phyloP scores from a whole-genome alignment of 2,329 filamentous ascomycete genomes.

The Verruconis gallopava region DNA sequence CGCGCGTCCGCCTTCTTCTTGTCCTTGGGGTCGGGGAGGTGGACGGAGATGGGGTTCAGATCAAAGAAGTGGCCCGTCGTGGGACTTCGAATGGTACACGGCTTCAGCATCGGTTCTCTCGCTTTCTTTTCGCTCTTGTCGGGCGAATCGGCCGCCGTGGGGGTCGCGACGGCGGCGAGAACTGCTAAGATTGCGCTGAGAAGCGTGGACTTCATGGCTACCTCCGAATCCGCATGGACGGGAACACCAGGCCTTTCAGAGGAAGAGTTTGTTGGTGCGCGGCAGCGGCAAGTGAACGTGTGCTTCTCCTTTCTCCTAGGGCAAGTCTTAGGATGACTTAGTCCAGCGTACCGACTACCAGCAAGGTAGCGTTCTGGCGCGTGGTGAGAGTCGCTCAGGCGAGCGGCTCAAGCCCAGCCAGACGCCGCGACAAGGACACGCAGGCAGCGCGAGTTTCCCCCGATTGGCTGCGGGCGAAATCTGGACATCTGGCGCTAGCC shows the following conservation, averaged over 20 bases:
- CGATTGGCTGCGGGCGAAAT: too few species aligned
- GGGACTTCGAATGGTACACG: conserved; percentile 50
- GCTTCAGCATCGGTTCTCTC: conserved; percentile 33
- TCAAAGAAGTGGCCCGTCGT: conserved; percentile 52
- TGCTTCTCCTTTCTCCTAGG: too few species aligned
- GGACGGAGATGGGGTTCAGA: conserved; percentile 43
- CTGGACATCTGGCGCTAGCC: neutral
- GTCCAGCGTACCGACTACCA: too few species aligned
- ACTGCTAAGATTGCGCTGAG: conserved; percentile 17
- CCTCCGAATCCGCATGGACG: neutral
- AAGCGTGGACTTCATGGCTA: conserved; percentile 16
- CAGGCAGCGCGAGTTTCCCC: too few species aligned
- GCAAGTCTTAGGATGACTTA: too few species aligned
- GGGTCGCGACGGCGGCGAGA: conserved; percentile 13
- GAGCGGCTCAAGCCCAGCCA: too few species aligned
- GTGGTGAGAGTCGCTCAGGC: too few species aligned
- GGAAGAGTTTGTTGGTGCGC: too few species aligned
- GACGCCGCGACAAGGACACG: too few species aligned
- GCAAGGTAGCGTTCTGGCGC: too few species aligned
- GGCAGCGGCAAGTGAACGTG: too few species aligned
- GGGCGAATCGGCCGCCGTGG: conserved; percentile 23
- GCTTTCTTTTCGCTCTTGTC: conserved; percentile 24
- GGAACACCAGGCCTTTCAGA: too few species aligned
- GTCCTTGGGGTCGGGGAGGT: conserved; percentile 15
- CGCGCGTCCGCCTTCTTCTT: conserved; percentile 33